Percentiles rank a stretch among this genome's conserved stretches.
Evolutionary conservation across 371 early-diverging fungal genomes (phyloP).

Genomic region (Nematocida sp.): DNA sequence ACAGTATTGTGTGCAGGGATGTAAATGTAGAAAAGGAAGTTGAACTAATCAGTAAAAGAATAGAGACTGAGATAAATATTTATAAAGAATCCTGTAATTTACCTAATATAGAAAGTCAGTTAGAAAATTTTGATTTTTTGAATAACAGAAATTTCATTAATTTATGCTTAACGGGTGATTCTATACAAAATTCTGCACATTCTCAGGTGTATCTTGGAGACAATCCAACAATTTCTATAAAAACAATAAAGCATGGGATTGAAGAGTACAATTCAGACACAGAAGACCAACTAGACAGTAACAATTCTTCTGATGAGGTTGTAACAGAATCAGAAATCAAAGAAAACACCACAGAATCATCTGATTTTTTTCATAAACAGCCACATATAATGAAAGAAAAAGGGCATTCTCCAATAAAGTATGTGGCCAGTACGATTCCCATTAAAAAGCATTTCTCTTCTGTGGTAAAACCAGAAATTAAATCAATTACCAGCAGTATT

Average conservation of each 20-base stretch:
- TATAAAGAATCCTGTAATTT: neutral
- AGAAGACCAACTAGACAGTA: neutral
- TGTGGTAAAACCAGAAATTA: too few relatives aligned
- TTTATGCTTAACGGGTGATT: neutral
- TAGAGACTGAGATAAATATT: neutral
- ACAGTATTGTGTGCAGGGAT: neutral
- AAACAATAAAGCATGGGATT: neutral
- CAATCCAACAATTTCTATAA: neutral
- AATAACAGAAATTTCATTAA: neutral
- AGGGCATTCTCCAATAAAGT: neutral
- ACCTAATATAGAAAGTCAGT: neutral
- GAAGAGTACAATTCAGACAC: neutral
- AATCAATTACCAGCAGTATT: too few relatives aligned
- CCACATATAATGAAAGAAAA: neutral
- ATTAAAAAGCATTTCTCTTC: too few relatives aligned
- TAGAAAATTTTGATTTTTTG: neutral
- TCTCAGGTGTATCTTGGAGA: conserved; percentile 6
- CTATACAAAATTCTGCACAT: neutral
- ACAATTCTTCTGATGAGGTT: neutral
- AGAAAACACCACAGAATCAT: neutral
- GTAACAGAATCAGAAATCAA: neutral
- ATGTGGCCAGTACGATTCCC: neutral
- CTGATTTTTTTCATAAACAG: neutral
- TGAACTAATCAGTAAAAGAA: neutral
- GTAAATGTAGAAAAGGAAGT: conserved; percentile 9